Percentiles rank a stretch among this genome's conserved stretches.
These are phyloP conservation scores for Trichoderma harzianum DNA, from an alignment of 2,329 filamentous ascomycete genomes.

Conservation along the genomic window DNA sequence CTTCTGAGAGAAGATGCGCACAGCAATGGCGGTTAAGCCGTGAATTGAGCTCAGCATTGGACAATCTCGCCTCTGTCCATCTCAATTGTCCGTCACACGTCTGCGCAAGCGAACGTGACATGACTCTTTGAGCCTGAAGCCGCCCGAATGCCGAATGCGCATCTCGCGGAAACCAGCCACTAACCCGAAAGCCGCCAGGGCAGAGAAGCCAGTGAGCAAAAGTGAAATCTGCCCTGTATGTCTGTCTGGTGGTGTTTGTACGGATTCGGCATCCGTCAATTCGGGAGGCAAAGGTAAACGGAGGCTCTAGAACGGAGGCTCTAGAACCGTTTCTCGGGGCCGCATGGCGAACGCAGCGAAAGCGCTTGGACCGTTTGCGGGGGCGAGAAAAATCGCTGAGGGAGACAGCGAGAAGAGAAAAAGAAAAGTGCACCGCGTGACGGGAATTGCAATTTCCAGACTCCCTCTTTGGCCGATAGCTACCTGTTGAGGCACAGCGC, in stretches of 20 bases:
- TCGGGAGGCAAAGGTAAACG: conserved; percentile 1
- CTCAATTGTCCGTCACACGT: conserved; percentile 7
- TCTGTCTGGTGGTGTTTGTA: neutral
- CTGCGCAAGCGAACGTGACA: conserved; percentile 11
- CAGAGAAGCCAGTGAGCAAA: neutral
- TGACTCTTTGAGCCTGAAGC: neutral
- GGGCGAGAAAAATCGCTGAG: neutral
- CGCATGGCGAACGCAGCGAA: neutral
- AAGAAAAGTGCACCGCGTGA: conserved; percentile 13
- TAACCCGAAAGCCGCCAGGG: conserved; percentile 1
- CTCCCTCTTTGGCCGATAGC: neutral
- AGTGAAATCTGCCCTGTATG: neutral
- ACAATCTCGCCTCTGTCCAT: neutral
- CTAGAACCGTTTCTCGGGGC: neutral
- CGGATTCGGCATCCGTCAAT: conserved; percentile 14
- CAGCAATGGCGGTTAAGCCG: conserved; percentile 1
- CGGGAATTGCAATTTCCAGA: conserved; percentile 3
- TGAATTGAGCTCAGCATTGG: conserved; percentile 1
- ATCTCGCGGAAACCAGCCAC: neutral
- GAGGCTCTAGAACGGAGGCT: neutral
- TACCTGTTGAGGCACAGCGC: conserved; percentile 9
- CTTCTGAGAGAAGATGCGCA: neutral
- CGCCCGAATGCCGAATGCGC: neutral
- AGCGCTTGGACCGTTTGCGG: conserved; percentile 15
- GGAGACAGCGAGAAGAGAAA: neutral